A percentile compares a stretch with the other conserved stretches of the same genome.
Conservation (phyloP, 805 yeast genomes). For the Candida coleopterorum region DNA sequence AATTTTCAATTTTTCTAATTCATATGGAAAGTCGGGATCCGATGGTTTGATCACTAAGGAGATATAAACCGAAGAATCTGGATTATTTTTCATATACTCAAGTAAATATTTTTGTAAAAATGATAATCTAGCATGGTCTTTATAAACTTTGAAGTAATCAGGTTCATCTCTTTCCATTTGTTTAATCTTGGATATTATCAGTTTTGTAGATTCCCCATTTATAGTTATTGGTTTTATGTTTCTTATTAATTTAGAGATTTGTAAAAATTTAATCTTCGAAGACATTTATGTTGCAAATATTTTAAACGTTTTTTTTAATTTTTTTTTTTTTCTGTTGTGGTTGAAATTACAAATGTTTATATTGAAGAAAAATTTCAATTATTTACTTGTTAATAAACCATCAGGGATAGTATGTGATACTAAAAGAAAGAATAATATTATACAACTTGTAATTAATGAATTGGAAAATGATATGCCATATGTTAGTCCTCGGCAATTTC, state of each 20-base stretch:
- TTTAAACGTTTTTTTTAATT: no score
- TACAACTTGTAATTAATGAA: background rate
- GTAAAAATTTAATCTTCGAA: conserved; percentile 16
- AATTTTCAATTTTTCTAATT: conserved; percentile 48
- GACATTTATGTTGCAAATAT: background rate
- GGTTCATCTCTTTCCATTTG: conserved; percentile 8
- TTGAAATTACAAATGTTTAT: no score
- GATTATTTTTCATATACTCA: conserved; percentile 16
- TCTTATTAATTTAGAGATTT: conserved; percentile 29
- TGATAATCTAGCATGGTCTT: conserved; percentile 10
- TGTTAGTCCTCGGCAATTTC: conserved; percentile 7
- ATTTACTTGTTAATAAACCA: conserved; percentile 18
- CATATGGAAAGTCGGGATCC: conserved; percentile 73
- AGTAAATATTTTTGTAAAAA: conserved; percentile 14
- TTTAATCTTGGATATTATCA: conserved; percentile 8
- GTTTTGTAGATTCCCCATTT: conserved; percentile 24
- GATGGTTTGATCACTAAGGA: conserved; percentile 49
- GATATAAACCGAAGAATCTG: conserved; percentile 27
- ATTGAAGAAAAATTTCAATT: conserved; percentile 12
- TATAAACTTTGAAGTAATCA: conserved; percentile 8
- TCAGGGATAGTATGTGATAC: conserved; percentile 18
- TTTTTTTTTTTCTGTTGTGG: no score
- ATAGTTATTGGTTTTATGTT: conserved; percentile 31
- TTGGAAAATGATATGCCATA: background rate
- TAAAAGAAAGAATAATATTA: background rate